Base-by-base conservation (phyloP, 345 rosid species). In the Barbarea vulgaris region DNA sequence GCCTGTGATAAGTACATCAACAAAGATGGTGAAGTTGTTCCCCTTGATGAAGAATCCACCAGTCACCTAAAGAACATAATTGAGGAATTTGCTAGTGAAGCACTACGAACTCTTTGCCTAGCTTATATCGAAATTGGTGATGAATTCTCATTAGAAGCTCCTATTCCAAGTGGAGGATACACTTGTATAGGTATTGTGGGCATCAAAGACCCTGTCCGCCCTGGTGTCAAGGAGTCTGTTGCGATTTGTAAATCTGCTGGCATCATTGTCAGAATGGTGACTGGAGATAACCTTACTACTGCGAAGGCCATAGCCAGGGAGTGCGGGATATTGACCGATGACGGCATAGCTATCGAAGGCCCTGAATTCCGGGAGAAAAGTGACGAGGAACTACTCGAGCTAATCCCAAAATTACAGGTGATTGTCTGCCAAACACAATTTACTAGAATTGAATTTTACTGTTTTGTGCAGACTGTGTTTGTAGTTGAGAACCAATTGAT, bases 71-170 rank as follows among this genome's bases (percentile, higher is more conserved):
- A 80, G 48, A 70, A 81, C 66, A 80, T 80, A 36, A 91, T 94
- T 5, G 93, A 91, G 74, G 64, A 70, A 61, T 94, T 94, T 85
- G 96, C 98, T 46, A 75, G 83, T 79, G 98, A 91, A 84, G 89
- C 97, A 70, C 95, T 94, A 52, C 90, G 98, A 81, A 91, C 98
- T 64, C 86, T 94, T 70, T 94, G 98, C 85, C 90, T 94, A 12
- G 95, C 93, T 66, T 91, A 85, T 78, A 25, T 81, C 80, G 97
- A 94, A 19, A 48, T 87, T 14, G 89, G 87, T 76, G 81, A 71
- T 70, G 86, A 82, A 28, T 87, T 84, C 80, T 83, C 91, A 58
- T 64, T 77, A 60, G 81, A 82, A 61, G 79, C 56, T 59, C 65
- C 87, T 36, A 82, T 91, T 75, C 96, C 98, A 25, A 67, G 62